Evolutionary conservation across 2,329 filamentous ascomycete species (phyloP).

Genomic region (Colletotrichum sp.): DNA sequence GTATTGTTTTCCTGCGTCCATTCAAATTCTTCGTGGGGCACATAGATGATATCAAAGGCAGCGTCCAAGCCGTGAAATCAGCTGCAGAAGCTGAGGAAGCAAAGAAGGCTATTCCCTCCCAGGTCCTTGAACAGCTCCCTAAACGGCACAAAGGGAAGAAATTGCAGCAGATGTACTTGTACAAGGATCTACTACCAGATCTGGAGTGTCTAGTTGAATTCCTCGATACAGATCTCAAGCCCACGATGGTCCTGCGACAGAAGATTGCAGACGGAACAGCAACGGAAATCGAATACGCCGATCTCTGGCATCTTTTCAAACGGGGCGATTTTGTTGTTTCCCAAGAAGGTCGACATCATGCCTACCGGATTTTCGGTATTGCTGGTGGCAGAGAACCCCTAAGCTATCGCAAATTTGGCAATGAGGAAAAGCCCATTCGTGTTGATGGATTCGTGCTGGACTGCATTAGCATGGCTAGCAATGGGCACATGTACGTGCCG

Average conservation of each 20-base stretch:
- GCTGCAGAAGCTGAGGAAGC: background rate
- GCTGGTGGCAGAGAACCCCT: background rate
- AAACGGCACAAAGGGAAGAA: background rate
- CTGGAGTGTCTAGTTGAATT: slow-evolving; percentile 19
- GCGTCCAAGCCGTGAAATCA: background rate
- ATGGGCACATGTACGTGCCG: slow-evolving; percentile 9
- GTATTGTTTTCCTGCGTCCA: background rate
- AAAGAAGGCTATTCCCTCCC: background rate
- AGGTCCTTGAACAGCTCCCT: background rate
- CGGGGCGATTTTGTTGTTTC: background rate
- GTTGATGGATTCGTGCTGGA: slow-evolving; percentile 13
- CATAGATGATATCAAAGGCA: background rate
- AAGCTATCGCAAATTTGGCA: background rate
- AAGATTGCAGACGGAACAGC: slow-evolving; percentile 2
- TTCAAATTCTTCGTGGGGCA: background rate
- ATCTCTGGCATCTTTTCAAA: slow-evolving; percentile 22
- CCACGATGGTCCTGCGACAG: slow-evolving; percentile 8
- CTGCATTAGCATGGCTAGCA: background rate
- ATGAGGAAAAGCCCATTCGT: background rate
- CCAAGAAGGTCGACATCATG: background rate
- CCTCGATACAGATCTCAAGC: slow-evolving; percentile 12
- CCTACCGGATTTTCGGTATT: background rate
- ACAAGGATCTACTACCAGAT: background rate
- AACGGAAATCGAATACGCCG: slow-evolving; percentile 9
- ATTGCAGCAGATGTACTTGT: background rate